Evolutionary conservation across 805 yeast genomes (phyloP).

Genomic region (Sugiyamaella boreocaroliniensis): DNA sequence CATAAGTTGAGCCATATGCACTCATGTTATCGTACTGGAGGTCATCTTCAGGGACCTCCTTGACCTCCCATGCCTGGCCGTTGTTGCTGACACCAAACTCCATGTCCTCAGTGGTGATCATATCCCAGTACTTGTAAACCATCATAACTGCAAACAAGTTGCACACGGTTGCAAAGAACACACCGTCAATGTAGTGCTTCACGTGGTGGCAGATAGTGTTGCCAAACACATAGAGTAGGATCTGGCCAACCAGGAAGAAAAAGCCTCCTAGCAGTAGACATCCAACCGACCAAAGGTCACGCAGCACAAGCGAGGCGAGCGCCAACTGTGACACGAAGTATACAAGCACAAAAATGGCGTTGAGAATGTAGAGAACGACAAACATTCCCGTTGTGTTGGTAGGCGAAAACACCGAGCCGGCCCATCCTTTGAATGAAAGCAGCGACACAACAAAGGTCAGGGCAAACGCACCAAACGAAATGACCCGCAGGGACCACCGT

Average conservation of each 20-base stretch:
- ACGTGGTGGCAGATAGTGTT: conserved; percentile 57
- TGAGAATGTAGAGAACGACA: conserved; percentile 61
- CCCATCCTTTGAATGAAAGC: conserved; percentile 64
- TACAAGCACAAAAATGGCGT: conserved; percentile 55
- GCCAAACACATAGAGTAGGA: conserved; percentile 65
- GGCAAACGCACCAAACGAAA: conserved; percentile 52
- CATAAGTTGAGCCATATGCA: conserved; percentile 32
- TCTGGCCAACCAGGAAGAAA: conserved; percentile 77
- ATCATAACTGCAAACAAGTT: conserved; percentile 83
- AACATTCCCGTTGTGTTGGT: conserved; percentile 62
- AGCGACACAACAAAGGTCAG: conserved; percentile 61
- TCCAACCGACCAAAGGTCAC: conserved; percentile 84
- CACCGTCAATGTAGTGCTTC: conserved; percentile 85
- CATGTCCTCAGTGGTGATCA: conserved; percentile 88
- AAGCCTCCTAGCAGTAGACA: conserved; percentile 64
- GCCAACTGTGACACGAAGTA: conserved; percentile 64
- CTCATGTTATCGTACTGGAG: conserved; percentile 22
- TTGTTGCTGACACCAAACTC: conserved; percentile 72
- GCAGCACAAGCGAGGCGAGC: conserved; percentile 59
- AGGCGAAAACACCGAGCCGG: conserved; percentile 38
- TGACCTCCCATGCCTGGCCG: conserved; percentile 37
- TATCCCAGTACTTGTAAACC: conserved; percentile 95
- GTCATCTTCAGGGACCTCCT: conserved; percentile 28
- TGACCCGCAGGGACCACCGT: conserved; percentile 47
- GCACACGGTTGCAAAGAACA: conserved; percentile 75